These are phyloP conservation scores for Sideroxylon spinosum DNA, from an alignment of 179 eudicot species.

Conservation along the genomic window DNA sequence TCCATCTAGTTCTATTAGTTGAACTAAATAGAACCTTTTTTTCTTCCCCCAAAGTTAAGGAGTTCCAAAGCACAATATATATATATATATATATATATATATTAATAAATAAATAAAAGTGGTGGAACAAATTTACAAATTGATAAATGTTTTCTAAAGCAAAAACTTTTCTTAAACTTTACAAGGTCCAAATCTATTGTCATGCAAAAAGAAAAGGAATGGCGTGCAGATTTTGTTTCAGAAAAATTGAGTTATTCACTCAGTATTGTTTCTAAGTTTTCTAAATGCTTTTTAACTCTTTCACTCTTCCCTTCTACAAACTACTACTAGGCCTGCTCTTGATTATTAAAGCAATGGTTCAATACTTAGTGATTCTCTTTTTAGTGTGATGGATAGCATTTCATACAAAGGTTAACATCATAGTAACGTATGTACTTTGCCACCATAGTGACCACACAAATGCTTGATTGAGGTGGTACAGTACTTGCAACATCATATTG, in stretches of 20 bases:
- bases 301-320: background rate
- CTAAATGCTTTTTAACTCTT: background rate
- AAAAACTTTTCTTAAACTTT: slow-evolving; percentile 16
- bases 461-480: background rate
- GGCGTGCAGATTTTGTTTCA: slow-evolving; percentile 25
- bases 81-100: too few relatives aligned
- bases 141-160: background rate
- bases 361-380: background rate
- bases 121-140: background rate
- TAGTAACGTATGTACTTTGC: background rate
- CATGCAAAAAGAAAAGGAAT: slow-evolving; percentile 72
- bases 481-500: background rate
- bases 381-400: background rate
- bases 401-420: background rate
- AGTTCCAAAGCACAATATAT: too few relatives aligned
- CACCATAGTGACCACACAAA: background rate
- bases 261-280: background rate
- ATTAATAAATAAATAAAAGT: background rate
- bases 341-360: background rate
- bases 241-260: slow-evolving; percentile 34
- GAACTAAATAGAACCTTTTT: too few relatives aligned
- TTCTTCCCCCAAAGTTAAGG: too few relatives aligned
- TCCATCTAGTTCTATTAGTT: too few relatives aligned
- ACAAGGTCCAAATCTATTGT: slow-evolving; percentile 95
- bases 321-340: background rate